Percentiles rank a stretch among this genome's conserved stretches.
Conservation (phyloP, 2,329 filamentous ascomycete species). For the Oidium heveae region DNA sequence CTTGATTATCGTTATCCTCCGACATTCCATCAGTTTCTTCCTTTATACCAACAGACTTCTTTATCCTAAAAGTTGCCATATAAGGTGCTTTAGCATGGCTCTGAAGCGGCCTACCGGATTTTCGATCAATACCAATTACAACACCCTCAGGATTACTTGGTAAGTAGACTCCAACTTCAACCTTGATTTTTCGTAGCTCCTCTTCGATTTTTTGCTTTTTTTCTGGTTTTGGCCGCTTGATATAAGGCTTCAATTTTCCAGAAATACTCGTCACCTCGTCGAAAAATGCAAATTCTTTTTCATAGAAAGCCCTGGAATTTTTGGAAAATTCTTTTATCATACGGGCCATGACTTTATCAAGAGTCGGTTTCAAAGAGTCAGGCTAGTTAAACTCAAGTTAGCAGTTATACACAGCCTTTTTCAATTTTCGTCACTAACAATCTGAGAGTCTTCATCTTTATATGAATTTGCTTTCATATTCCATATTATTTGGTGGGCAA, state of each 20-base stretch:
- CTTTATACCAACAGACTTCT: constrained; percentile 39
- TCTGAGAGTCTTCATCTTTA: constrained; percentile 80
- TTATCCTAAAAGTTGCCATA: constrained; percentile 96
- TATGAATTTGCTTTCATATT: constrained; percentile 99
- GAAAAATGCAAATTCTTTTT: constrained; percentile 94
- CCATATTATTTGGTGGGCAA: constrained; percentile 99
- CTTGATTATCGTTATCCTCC: constrained; percentile 20
- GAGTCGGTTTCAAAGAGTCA: constrained; percentile 74
- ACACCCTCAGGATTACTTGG: constrained; percentile 92
- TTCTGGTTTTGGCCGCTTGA: constrained; percentile 77
- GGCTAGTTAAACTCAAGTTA: constrained; percentile 24
- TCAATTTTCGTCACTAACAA: constrained; percentile 26
- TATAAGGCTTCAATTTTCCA: constrained; percentile 79
- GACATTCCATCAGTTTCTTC: constrained; percentile 27
- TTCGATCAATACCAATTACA: constrained; percentile 92
- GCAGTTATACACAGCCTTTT: constrained; percentile 1
- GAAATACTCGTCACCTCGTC: constrained; percentile 89
- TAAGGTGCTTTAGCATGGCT: constrained; percentile 96
- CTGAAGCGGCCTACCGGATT: constrained; percentile 90
- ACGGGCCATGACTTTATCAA: constrained; percentile 70
- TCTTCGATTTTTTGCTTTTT: constrained; percentile 99
- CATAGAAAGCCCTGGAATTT: constrained; percentile 65
- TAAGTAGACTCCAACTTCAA: constrained; percentile 90
- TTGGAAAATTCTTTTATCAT: constrained; percentile 61
- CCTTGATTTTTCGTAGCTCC: constrained; percentile 86